Evolutionary conservation across 2,329 filamentous ascomycete species (phyloP), one percentile per base, ranked within the genome.

Genomic region (Botryotinia convoluta): DNA sequence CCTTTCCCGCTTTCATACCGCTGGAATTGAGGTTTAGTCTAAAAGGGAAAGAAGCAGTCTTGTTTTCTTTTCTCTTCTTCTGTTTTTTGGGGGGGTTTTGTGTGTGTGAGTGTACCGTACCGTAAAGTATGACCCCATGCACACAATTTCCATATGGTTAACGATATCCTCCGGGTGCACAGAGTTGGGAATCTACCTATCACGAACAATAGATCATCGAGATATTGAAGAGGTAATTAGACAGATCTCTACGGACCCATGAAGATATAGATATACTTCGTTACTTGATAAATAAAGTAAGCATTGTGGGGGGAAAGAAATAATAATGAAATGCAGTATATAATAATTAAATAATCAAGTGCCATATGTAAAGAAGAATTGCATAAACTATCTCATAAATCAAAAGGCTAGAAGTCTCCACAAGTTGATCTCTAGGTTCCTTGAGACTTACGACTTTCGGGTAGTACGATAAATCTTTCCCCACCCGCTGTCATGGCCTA

Each of bases 1-100:
- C 76, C 54, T 77, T 78, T 78, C 74, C 75, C 74, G 70, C 65
- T 71, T 65, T 69, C 62, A 37, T 60, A 68, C 60, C 37, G 29
- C 35, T 65, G 51, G 51, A 35, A 29, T 22, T 44, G 44, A 63
- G 18, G 26, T 29, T 63, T 71, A 29, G 51, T 32, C 67, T 45
- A 26, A 44, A 45, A 22, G 35, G 57, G 59, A 45, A 63, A 14
- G 35, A 45, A 63, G n/a, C n/a, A 10, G 57, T 39, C 22, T 35
- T 16, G 26, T 16, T 54, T 63, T 45, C 37, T 44, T 64, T 26
- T 39, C 48, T 63, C 16, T 22, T 65, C 22, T 45, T 65, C 29
- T 48, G 29, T 44, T 35, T 29, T 39, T 37, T 10, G n/a, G n/a
- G n/a, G n/a, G n/a, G n/a, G n/a, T n/a, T 39, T 18, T 26, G 32